Base-by-base conservation (phyloP, 495 filamentous ascomycete species). In the Aspergillus hancockii region DNA sequence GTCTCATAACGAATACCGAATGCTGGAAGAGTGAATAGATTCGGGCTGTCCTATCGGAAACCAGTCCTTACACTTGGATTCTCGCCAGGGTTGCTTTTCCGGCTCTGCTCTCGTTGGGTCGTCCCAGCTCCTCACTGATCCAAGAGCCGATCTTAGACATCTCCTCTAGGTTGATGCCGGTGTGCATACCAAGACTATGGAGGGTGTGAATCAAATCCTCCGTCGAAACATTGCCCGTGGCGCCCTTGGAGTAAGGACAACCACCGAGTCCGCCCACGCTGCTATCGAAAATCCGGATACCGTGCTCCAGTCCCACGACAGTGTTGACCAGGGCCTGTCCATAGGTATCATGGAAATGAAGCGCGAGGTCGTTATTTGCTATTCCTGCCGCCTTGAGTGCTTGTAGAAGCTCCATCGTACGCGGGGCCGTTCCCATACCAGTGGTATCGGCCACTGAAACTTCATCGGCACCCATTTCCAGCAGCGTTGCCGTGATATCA, bases 301-400 rank as follows among this genome's bases (percentile, higher is more conserved):
- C 94, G 55, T 91, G 87, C 72, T 97, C 93, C 9, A 98, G 76
- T 21, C 88, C 88, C 3, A 97, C 89, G 5, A 92, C 83, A 0
- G 88, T 89, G 67, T 98, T 97, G 30, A 96, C 90, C 54, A 98
- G 77, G 8, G 95, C 95, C 75, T 94, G 90, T 10, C 93, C 95
- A 72, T 95, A 99, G 5, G 95, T 99, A 66, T 98, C 92, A 62
- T 98, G 94, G 68, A 97, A 97, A 67, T 98, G 94, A 71, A 96
- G 85, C 2, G 93, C 93, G 2, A 98, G 64, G 64, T 95, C 92
- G 63, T 89, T 87, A 36, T 82, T 88, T 45, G 86, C 79, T 49
- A 98, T 86, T 0, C 92, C 91, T 4, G 91, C 90, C 5, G 86
- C 85, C 22, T 80, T 78, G 66, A 97, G 79, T 19, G 90, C 85